Conservation (phyloP, 257 asterid genomes). For the Pogostemon cablin region DNA sequence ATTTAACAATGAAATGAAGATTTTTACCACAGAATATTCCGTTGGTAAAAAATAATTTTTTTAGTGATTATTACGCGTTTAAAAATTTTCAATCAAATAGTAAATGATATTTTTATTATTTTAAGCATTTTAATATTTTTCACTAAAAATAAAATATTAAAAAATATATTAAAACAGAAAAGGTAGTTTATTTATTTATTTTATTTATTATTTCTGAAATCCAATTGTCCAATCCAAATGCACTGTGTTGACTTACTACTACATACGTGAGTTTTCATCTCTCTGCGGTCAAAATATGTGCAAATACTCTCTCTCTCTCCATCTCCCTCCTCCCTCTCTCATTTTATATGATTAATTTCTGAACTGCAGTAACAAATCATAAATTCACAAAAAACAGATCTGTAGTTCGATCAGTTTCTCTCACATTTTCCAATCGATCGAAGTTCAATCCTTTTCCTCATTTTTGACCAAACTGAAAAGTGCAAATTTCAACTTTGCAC, state of each 20-base stretch:
- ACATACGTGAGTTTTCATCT: slow-evolving; percentile 9
- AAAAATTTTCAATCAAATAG: too few species aligned
- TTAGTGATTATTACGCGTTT: too few species aligned
- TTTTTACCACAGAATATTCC: too few species aligned
- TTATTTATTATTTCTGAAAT: background rate
- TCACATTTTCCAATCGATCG: slow-evolving; percentile 25
- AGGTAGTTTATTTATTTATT: too few species aligned
- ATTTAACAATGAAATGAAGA: too few species aligned
- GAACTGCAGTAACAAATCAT: slow-evolving; percentile 22
- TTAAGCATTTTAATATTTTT: too few species aligned
- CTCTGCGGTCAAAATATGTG: slow-evolving; percentile 12
- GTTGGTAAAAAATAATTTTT: too few species aligned
- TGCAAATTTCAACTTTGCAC: slow-evolving; percentile 26
- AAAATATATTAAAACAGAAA: too few species aligned
- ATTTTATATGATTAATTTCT: slow-evolving; percentile 19
- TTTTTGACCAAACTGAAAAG: slow-evolving; percentile 35
- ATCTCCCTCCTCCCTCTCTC: slow-evolving; percentile 12
- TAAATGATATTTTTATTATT: too few species aligned
- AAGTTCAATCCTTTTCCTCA: slow-evolving; percentile 9
- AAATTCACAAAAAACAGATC: slow-evolving; percentile 33
- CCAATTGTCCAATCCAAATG: slow-evolving; percentile 1
- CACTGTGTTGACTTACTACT: slow-evolving; percentile 32
- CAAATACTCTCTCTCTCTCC: background rate
- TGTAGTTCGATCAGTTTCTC: slow-evolving; percentile 32
- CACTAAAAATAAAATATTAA: too few species aligned